These are phyloP conservation scores for Boletus reticuloceps DNA, from an alignment of 768 basidiomycete species.

Conservation along the genomic window DNA sequence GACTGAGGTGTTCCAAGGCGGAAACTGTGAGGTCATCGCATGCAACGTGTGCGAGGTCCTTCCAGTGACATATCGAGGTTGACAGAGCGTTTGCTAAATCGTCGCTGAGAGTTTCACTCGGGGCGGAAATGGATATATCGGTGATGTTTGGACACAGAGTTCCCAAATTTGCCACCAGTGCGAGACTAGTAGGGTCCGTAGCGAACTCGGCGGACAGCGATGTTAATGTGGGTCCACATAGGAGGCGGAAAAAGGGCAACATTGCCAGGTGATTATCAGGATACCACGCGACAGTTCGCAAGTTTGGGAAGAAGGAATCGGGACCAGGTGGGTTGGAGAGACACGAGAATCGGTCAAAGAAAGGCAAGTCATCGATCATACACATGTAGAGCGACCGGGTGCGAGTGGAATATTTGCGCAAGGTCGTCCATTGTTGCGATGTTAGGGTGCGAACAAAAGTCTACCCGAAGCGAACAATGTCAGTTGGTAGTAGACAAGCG, in stretches of 20 bases:
- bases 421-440: slow-evolving; percentile 14
- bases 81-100: slow-evolving; percentile 16
- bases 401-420: slow-evolving; percentile 19
- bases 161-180: slow-evolving; percentile 11
- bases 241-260: slow-evolving; percentile 21
- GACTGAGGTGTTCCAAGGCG: slow-evolving; percentile 19
- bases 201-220: slow-evolving; percentile 20
- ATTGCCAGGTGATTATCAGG: slow-evolving; percentile 17
- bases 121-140: slow-evolving; percentile 15
- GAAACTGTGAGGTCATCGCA: slow-evolving; percentile 21
- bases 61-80: slow-evolving; percentile 19
- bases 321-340: slow-evolving; percentile 13
- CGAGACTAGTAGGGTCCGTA: slow-evolving; percentile 14
- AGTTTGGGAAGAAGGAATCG: slow-evolving; percentile 20
- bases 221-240: slow-evolving; percentile 23
- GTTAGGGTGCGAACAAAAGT: not conserved
- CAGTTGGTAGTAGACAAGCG: not conserved
- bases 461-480: not conserved
- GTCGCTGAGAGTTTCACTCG: slow-evolving; percentile 3
- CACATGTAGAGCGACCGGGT: slow-evolving; percentile 21
- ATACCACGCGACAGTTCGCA: slow-evolving; percentile 22
- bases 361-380: slow-evolving; percentile 17
- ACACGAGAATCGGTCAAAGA: slow-evolving; percentile 4
- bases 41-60: slow-evolving; percentile 13
- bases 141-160: slow-evolving; percentile 17